Evolutionary conservation across 225 moss, liverwort and hornwort species (phyloP).

Genomic region (Climacium dendroides): DNA sequence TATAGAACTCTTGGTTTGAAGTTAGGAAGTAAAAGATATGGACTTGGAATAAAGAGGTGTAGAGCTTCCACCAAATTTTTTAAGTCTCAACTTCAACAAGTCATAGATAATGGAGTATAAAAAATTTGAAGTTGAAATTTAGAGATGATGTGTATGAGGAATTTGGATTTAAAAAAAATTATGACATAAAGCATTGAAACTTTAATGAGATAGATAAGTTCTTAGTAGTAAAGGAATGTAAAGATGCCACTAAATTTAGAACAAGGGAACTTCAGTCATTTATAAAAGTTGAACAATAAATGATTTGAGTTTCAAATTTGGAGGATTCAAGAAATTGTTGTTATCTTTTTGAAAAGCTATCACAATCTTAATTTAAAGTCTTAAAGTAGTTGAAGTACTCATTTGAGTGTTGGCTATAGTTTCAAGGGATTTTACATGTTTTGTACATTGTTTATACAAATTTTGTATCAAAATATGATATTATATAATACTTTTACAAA

Average conservation of each 20-base stretch:
- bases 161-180: not conserved
- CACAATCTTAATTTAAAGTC: not conserved
- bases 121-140: not conserved
- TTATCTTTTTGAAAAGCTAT: not conserved
- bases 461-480: rapidly evolving
- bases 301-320: not conserved
- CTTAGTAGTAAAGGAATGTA: rapidly evolving
- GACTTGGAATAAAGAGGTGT: rapidly evolving
- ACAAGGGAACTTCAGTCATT: rapidly evolving
- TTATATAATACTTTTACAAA: rapidly evolving
- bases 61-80: rapidly evolving
- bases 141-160: not conserved
- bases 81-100: not conserved
- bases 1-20: too few species aligned
- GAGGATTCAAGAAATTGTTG: too few species aligned
- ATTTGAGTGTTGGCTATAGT: not conserved
- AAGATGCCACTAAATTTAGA: rapidly evolving
- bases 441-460: rapidly evolving
- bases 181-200: rapidly evolving
- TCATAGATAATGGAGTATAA: rapidly evolving
- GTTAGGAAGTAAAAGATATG: rapidly evolving
- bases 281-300: rapidly evolving
- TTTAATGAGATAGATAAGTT: rapidly evolving
- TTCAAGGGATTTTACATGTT: rapidly evolving
- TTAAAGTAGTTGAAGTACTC: rapidly evolving